Conservation (phyloP, 768 basidiomycete species). For the Cystofilobasidium bisporidii region DNA sequence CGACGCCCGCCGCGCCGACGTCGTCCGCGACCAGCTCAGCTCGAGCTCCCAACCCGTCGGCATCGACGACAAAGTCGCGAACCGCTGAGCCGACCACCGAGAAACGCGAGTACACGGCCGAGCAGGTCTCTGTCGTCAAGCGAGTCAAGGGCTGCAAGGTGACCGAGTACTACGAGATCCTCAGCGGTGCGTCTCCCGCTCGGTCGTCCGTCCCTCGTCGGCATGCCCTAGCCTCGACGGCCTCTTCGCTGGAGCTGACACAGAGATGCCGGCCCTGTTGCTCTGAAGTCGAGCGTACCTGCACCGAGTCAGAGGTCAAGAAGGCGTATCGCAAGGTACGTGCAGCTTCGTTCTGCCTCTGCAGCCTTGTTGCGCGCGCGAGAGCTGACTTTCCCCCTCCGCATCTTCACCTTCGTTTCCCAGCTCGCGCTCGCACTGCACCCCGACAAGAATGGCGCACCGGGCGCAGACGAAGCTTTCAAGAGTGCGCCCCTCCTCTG, state of each 20-base stretch:
- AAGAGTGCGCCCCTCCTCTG: constrained; percentile 56
- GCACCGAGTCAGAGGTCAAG: constrained; percentile 45
- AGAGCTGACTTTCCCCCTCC: constrained; percentile 15
- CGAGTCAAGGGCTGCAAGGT: constrained; percentile 74
- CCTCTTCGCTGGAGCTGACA: too few species aligned
- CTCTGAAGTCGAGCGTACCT: constrained; percentile 36
- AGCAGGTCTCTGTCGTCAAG: constrained; percentile 73
- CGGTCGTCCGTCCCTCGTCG: too few species aligned
- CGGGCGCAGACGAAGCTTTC: constrained; percentile 97
- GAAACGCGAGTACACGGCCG: constrained; percentile 78
- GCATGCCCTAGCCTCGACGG: too few species aligned
- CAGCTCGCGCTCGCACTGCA: constrained; percentile 66
- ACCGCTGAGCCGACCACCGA: constrained; percentile 5
- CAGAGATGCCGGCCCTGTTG: too few species aligned
- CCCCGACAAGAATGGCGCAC: constrained; percentile 56
- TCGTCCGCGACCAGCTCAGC: constrained; percentile 9
- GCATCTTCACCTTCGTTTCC: constrained; percentile 4
- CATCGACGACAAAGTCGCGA: constrained; percentile 21
- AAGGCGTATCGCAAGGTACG: constrained; percentile 91
- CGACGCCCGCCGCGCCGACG: neutral
- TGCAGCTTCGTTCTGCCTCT: constrained; percentile 15
- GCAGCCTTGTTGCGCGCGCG: neutral
- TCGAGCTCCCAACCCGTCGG: constrained; percentile 1
- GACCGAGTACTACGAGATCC: constrained; percentile 87
- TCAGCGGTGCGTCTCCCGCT: constrained; percentile 43